Conservation (phyloP, 768 basidiomycete genomes). For the Suillus subluteus region DNA sequence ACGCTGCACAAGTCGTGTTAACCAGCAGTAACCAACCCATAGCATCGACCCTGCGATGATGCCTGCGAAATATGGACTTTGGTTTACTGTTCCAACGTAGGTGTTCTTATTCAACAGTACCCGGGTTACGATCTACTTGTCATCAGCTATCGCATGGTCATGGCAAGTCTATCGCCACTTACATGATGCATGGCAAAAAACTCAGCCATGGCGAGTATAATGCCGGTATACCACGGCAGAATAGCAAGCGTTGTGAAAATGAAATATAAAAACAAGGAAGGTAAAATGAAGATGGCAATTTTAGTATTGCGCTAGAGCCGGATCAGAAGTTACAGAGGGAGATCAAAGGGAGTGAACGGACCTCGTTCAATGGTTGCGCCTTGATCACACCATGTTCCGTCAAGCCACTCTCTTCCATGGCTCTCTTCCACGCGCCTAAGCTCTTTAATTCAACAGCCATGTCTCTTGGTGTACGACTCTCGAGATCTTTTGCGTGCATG, state of each 20-base stretch:
- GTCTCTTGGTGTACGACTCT: slow-evolving; percentile 87
- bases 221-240: slow-evolving; percentile 88
- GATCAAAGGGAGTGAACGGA: slow-evolving; percentile 34
- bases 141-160: slow-evolving; percentile 14
- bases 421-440: slow-evolving; percentile 86
- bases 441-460: slow-evolving; percentile 96
- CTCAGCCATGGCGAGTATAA: slow-evolving; percentile 81
- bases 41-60: slow-evolving; percentile 86
- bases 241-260: slow-evolving; percentile 84
- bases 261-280: slow-evolving; percentile 76
- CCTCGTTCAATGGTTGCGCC: slow-evolving; percentile 72
- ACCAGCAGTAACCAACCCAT: slow-evolving; percentile 88
- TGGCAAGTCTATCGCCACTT: slow-evolving; percentile 33
- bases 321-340: slow-evolving; percentile 11
- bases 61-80: slow-evolving; percentile 91
- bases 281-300: slow-evolving; percentile 76
- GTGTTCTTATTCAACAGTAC: slow-evolving; percentile 82
- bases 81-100: slow-evolving; percentile 81
- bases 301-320: slow-evolving; percentile 73
- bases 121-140: slow-evolving; percentile 74
- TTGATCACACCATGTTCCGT: slow-evolving; percentile 73
- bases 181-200: slow-evolving; percentile 96
- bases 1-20: slow-evolving; percentile 76
- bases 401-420: slow-evolving; percentile 85
- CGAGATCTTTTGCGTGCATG: slow-evolving; percentile 75